Percentiles rank a stretch among this genome's conserved stretches.
These are phyloP conservation scores for Geranium incanum DNA, from an alignment of 441 rosid species.

Conservation along the genomic window DNA sequence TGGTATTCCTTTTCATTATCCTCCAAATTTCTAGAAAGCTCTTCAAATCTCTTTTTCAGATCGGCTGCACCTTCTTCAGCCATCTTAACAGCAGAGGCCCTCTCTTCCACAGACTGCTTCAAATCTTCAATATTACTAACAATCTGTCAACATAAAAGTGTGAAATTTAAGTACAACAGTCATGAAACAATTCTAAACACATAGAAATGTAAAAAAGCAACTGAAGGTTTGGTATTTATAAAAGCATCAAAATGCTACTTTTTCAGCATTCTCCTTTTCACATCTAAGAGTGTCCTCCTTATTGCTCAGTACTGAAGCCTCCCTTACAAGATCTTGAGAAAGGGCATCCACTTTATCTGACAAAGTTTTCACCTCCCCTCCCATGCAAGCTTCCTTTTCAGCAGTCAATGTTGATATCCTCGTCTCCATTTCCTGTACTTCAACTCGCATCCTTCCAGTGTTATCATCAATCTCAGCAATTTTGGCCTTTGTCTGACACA, in stretches of 20 bases:
- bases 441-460: slow-evolving; percentile 34
- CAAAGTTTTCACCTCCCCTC: slow-evolving; percentile 68
- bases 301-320: slow-evolving; percentile 59
- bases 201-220: neutral
- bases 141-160: slow-evolving; percentile 39
- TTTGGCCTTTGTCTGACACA: slow-evolving; percentile 51
- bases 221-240: neutral
- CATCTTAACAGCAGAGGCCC: slow-evolving; percentile 56
- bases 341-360: slow-evolving; percentile 69
- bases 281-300: slow-evolving; percentile 71
- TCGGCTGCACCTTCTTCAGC: slow-evolving; percentile 82
- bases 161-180: slow-evolving; percentile 8
- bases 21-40: slow-evolving; percentile 64
- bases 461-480: slow-evolving; percentile 48
- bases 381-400: slow-evolving; percentile 90
- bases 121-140: slow-evolving; percentile 63
- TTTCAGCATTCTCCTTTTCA: slow-evolving; percentile 66
- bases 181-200: neutral
- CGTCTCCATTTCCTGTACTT: slow-evolving; percentile 62
- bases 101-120: slow-evolving; percentile 67
- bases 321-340: slow-evolving; percentile 67
- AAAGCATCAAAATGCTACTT: slow-evolving; percentile 35
- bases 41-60: slow-evolving; percentile 55
- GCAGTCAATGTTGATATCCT: slow-evolving; percentile 51
- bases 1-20: slow-evolving; percentile 83